These are phyloP conservation scores for Peronospora tabacina DNA, from an alignment of 352 stramenopile genomes.

Conservation along the genomic window DNA sequence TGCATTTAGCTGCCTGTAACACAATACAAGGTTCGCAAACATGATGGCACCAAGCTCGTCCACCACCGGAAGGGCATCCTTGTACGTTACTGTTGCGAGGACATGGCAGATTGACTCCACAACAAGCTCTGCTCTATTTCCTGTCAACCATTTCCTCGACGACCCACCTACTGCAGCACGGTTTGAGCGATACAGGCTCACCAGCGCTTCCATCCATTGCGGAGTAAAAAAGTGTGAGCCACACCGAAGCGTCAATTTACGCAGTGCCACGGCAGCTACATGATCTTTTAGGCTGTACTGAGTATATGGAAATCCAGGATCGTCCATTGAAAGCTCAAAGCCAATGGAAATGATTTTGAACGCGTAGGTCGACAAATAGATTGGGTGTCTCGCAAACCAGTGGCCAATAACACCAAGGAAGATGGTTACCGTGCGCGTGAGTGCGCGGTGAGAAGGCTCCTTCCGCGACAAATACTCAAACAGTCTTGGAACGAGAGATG, in stretches of 20 bases:
- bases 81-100: constrained; percentile 56
- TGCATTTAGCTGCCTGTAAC: constrained; percentile 35
- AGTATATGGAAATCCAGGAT: constrained; percentile 38
- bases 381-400: constrained; percentile 67
- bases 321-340: constrained; percentile 40
- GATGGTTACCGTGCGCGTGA: constrained; percentile 56
- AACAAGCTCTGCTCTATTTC: constrained; percentile 47
- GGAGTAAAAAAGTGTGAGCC: constrained; percentile 57
- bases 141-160: constrained; percentile 23
- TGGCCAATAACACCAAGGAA: constrained; percentile 62
- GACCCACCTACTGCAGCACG: constrained; percentile 18
- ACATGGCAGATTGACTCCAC: constrained; percentile 67
- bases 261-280: constrained; percentile 55
- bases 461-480: constrained; percentile 70
- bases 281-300: constrained; percentile 52
- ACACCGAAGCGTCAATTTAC: constrained; percentile 60
- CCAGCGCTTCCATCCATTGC: constrained; percentile 61
- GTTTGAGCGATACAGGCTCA: constrained; percentile 51
- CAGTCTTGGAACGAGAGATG: constrained; percentile 58
- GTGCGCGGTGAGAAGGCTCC: constrained; percentile 47
- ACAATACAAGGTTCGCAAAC: constrained; percentile 51
- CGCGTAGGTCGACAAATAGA: constrained; percentile 44
- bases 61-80: constrained; percentile 51
- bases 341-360: constrained; percentile 68
- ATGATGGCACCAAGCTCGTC: constrained; percentile 55